Conservation (phyloP, 176 grass and related monocot species). For the Triticum urartu region DNA sequence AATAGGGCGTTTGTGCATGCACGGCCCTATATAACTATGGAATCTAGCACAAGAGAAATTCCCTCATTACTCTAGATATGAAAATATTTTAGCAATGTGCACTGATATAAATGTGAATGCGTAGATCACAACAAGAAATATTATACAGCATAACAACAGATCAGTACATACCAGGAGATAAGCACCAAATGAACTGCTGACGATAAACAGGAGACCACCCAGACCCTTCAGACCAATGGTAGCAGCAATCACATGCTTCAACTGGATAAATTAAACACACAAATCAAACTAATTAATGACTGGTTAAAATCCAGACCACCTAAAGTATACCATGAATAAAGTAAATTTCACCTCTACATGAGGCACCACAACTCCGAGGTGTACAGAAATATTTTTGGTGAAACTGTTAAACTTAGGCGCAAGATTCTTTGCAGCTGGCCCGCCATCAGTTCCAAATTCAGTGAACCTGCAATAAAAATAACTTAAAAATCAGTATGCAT, state of each 20-base stretch:
- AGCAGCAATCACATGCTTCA: conserved; percentile 71
- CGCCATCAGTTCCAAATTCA: conserved; percentile 85
- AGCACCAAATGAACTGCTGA: conserved; percentile 83
- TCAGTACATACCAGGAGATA: conserved; percentile 70
- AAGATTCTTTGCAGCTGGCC: conserved; percentile 78
- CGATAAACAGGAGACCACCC: conserved; percentile 89
- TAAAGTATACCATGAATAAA: neutral
- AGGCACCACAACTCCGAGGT: conserved; percentile 65
- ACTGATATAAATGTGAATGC: neutral
- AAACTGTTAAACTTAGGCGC: conserved; percentile 66
- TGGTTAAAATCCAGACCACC: neutral
- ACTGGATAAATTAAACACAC: conserved; percentile 44
- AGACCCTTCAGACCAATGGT: conserved; percentile 79
- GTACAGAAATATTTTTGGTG: conserved; percentile 54
- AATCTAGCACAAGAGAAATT: neutral
- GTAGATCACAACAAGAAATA: neutral
- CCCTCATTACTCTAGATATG: neutral
- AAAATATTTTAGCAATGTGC: neutral
- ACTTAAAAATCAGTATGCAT: neutral
- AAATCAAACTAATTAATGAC: conserved; percentile 14
- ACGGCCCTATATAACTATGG: neutral
- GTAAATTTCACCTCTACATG: conserved; percentile 59
- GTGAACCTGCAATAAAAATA: conserved; percentile 49
- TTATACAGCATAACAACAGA: neutral
- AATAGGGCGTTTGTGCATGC: neutral